A percentile compares a stretch with the other conserved stretches of the same genome.
Evolutionary conservation across 176 grass and related monocot genomes (phyloP).

Genomic region (Oryza rufipogon): DNA sequence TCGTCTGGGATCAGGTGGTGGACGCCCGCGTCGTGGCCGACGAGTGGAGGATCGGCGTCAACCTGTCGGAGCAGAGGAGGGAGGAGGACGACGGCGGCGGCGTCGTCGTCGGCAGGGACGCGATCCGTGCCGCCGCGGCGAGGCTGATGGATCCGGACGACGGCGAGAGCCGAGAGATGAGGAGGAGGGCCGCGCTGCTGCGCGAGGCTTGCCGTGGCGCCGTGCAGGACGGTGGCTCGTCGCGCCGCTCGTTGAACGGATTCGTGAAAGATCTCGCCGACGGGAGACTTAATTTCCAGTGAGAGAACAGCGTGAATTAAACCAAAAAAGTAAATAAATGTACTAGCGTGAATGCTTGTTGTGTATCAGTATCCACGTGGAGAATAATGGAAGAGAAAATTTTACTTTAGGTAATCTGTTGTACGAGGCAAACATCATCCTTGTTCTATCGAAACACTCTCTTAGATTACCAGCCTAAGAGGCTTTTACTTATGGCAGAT

Average conservation of each 20-base stretch:
- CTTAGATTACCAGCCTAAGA: no score
- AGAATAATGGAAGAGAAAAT: no score
- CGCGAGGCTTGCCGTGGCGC: slow-evolving; percentile 28
- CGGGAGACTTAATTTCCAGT: slow-evolving; percentile 21
- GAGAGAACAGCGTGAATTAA: no score
- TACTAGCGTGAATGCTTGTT: no score
- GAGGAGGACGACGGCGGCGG: not conserved
- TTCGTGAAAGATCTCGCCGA: slow-evolving; percentile 47
- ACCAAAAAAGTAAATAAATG: no score
- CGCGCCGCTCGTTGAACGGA: slow-evolving; percentile 40
- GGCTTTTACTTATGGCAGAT: no score
- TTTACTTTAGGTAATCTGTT: no score
- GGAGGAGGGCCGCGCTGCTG: slow-evolving; percentile 46
- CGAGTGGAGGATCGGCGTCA: slow-evolving; percentile 60
- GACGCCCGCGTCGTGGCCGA: slow-evolving; percentile 54
- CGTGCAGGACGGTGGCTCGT: slow-evolving; percentile 52
- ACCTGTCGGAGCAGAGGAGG: slow-evolving; percentile 46
- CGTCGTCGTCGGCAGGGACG: slow-evolving; percentile 31
- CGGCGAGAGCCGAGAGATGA: slow-evolving; percentile 41
- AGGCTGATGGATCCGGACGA: slow-evolving; percentile 59
- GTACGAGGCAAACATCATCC: no score
- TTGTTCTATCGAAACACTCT: no score
- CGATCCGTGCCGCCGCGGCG: slow-evolving; percentile 32
- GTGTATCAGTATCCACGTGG: not conserved
- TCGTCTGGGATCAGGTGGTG: slow-evolving; percentile 64